Conservation (phyloP, 2,329 filamentous ascomycete species). For the Thielaviopsis musarum region DNA sequence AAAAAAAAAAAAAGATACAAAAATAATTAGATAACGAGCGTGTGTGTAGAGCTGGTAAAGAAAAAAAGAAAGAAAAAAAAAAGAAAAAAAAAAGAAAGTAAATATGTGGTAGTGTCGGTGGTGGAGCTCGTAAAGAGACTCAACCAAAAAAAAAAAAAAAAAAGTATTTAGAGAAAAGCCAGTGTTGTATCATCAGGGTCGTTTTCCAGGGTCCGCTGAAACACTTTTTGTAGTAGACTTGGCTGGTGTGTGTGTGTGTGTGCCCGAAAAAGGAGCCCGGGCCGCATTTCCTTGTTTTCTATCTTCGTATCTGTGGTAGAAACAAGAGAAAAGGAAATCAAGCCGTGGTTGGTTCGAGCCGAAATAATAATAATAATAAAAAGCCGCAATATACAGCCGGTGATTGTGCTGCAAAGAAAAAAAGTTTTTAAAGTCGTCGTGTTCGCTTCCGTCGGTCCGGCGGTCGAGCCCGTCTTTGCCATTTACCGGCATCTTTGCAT, state of each 20-base stretch:
- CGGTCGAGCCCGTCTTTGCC: no score
- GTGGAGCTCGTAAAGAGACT: no score
- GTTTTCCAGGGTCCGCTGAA: conserved; percentile 1
- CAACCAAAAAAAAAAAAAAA: neutral
- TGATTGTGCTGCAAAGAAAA: neutral
- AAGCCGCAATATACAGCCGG: no score
- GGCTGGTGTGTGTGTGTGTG: no score
- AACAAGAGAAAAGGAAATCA: neutral
- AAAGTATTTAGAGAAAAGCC: neutral
- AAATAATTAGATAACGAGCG: neutral
- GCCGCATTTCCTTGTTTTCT: no score
- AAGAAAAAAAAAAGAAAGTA: no score
- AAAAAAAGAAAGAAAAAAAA: neutral
- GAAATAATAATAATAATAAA: no score
- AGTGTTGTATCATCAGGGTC: neutral
- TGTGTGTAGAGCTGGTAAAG: neutral
- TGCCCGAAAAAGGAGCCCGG: no score
- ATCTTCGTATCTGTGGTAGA: neutral
- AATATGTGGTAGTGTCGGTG: no score
- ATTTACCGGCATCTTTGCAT: neutral
- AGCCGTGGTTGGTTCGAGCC: neutral
- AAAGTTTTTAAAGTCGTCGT: no score
- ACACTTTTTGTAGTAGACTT: neutral
- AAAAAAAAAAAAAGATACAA: neutral
- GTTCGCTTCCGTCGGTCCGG: no score